Evolutionary conservation across 2,329 filamentous ascomycete genomes (phyloP), one percentile per base, ranked within the genome.

Genomic region (Trichoderma atrobrunneum): DNA sequence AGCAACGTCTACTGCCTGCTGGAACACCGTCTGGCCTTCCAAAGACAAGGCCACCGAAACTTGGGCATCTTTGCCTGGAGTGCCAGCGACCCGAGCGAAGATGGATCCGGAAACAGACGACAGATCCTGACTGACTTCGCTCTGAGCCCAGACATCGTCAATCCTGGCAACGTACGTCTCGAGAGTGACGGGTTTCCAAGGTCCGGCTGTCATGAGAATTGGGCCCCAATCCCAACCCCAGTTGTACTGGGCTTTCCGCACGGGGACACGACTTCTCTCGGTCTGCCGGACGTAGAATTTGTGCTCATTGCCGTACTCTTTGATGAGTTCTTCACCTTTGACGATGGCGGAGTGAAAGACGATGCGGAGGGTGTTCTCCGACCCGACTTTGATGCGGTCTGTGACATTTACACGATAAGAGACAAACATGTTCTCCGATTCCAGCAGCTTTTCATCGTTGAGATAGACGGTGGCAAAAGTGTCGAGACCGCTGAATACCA

Each of bases 141-240:
- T 80, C 36, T 84, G 76, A 1, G 83, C 79, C 74, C 86, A 86
- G 4, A 93, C 80, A 75, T 93, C 89, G 0, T 87, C 83, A 6
- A 94, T 80, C 18, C 87, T 84, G 10, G 85, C 84, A 54, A 82
- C 79, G 73, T 91, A 94, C 0, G 86, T 85, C 78, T 95, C 91
- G 2, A 94, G 79, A 14, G 85, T 85, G 2, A 94, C 85, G 2
- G 89, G 87, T 73, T 87, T 87, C 91, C 92, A 94, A 3, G 89
- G 88, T 0, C 90, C 90, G 10, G 85, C 86, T 0, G 89, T 90
- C 78, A 89, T 85, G 66, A 91, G 76, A 7, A 90, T 84, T 1
- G 90, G 90, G 0, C 90, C 90, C 90, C 90, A 92, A 76, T 92
- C 90, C 90, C 90, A 92, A 5, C 90, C 89, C 89, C 89, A 92